A percentile compares a stretch with the other conserved stretches of the same genome.
Conservation (phyloP, 2,329 filamentous ascomycete genomes). For the Diaporthe nobilis region DNA sequence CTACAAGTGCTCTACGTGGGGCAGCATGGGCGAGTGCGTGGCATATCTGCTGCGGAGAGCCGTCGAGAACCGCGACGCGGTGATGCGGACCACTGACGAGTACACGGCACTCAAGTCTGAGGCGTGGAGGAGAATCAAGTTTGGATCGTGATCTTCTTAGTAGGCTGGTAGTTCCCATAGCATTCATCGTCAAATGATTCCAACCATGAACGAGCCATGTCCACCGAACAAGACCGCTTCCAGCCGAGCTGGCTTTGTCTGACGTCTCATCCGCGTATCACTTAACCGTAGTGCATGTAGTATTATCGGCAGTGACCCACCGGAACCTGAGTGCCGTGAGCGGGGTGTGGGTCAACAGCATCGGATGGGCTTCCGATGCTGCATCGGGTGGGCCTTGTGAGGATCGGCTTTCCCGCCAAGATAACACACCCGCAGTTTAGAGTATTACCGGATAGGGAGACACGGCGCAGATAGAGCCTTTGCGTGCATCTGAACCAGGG, state of each 20-base stretch:
- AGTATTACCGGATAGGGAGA: not conserved
- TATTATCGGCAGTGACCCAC: not conserved
- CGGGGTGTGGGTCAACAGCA: not conserved
- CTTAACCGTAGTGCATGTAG: not conserved
- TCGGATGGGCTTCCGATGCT: slow-evolving; percentile 7
- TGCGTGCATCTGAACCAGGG: not conserved
- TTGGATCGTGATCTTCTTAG: not conserved
- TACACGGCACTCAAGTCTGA: slow-evolving; percentile 46
- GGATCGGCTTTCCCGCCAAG: slow-evolving; percentile 12
- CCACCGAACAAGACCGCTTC: not conserved
- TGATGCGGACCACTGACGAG: slow-evolving; percentile 46
- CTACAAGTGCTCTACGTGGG: slow-evolving; percentile 59
- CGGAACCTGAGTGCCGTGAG: not conserved
- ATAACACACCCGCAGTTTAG: not conserved
- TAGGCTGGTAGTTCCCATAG: not conserved
- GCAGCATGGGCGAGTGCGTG: slow-evolving; percentile 55
- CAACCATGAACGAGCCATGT: not conserved
- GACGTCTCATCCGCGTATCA: not conserved
- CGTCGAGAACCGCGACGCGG: slow-evolving; percentile 57
- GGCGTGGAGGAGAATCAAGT: slow-evolving; percentile 39
- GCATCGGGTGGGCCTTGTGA: not conserved
- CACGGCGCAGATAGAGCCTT: too few relatives aligned
- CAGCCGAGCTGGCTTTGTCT: not conserved
- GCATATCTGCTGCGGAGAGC: slow-evolving; percentile 55
- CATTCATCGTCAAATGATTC: not conserved